These are phyloP conservation scores for Colletotrichum sublineola DNA, from an alignment of 2,329 filamentous ascomycete species.

Conservation along the genomic window DNA sequence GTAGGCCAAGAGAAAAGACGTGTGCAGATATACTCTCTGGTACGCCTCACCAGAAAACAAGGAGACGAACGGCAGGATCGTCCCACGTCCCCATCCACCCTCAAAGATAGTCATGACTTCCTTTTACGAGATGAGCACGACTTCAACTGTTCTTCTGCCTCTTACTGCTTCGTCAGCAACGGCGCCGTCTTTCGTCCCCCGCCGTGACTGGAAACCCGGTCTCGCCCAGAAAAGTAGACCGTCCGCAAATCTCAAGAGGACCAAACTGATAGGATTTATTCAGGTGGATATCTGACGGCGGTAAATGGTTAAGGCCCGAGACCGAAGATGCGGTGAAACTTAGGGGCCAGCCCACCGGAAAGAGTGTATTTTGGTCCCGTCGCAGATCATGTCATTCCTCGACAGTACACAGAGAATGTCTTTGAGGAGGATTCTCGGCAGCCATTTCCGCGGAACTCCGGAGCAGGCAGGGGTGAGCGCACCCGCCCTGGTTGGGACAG, in stretches of 20 bases:
- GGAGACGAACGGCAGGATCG: neutral
- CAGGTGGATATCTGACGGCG: conserved; percentile 14
- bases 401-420: neutral
- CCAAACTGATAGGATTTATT: too few relatives aligned
- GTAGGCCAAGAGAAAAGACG: neutral
- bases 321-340: conserved; percentile 22
- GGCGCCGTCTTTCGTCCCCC: neutral
- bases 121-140: neutral
- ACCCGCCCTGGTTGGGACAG: conserved; percentile 9
- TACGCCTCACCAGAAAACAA: neutral
- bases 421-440: conserved; percentile 10
- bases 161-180: neutral
- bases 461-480: conserved; percentile 5
- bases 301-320: conserved; percentile 24
- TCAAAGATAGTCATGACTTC: neutral
- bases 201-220: neutral
- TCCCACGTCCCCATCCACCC: neutral
- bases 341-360: neutral
- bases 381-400: neutral
- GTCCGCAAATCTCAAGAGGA: too few relatives aligned
- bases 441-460: neutral
- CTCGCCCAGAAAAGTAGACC: neutral
- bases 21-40: neutral
- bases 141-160: neutral
- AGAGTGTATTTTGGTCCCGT: conserved; percentile 8